Evolutionary conservation across 177 flowering plant genomes (phyloP), one percentile per base, ranked within the genome.

Genomic region (Telopea speciosissima): DNA sequence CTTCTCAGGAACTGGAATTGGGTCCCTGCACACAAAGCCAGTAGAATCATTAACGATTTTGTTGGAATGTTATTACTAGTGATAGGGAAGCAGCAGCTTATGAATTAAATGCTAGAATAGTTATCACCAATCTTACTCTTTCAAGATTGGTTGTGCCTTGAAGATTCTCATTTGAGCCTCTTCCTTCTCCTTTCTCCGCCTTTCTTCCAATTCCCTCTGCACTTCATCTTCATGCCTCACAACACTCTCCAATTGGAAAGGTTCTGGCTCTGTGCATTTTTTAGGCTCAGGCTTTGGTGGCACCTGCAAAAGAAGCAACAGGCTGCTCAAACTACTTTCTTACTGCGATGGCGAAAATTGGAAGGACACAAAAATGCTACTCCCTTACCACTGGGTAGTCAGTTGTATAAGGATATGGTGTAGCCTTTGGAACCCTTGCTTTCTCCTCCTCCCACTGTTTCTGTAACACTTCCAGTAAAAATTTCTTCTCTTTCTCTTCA

Each of bases 341-440:
- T n/a, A 13, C 19, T 49, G 54, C 13, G 54, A 49, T 49, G 8
- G 54, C 3, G 17, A 49, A 11, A 49, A 49, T 12, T 16, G 3
- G 3, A 44, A 49, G 19, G 54, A 49, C 54, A 12, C 17, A 16
- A 5, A 45, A 45, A 45, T 45, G 54, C 54, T 45, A 36, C 54
- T 49, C 17, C 14, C 61, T 19, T 87, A 95, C 99, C 92, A 90
- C 92, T 45, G 99, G 99, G 71, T 80, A 93, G 67, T 96, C 99
- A 66, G 98, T 96, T 9, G 97, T 91, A 71, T 90, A 96, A 42
- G 99, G 98, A 76, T 93, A 93, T 60, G 99, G 99, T 45, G 73
- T 83, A 28, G 99, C 98, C 82, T 80, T 96, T 1, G 92, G 98
- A 66, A 90, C 62, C 72, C 97, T 87, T 2, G 92, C 90, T 73